Conservation (phyloP, 805 yeast genomes). For the Hanseniaspora taiwanica region DNA sequence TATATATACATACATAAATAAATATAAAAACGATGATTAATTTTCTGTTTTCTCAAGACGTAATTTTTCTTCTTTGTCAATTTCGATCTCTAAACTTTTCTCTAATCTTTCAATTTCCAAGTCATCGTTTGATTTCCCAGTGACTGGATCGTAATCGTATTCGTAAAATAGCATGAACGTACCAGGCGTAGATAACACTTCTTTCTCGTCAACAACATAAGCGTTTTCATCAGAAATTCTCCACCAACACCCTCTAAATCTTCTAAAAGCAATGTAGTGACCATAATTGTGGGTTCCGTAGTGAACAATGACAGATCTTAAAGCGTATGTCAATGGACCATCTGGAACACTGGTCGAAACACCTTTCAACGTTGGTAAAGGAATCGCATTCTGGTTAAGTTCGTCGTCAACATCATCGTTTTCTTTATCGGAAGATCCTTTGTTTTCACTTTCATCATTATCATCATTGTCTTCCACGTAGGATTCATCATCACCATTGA, state of each 20-base stretch:
- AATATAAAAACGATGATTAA: too few relatives aligned
- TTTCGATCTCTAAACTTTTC: conserved; percentile 10
- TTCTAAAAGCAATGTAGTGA: conserved; percentile 86
- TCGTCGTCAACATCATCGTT: conserved; percentile 9
- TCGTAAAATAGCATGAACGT: conserved; percentile 91
- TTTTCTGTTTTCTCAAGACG: conserved; percentile 1
- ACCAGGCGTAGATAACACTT: conserved; percentile 72
- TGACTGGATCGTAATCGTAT: conserved; percentile 26
- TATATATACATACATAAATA: not conserved
- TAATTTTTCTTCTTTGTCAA: conserved; percentile 9
- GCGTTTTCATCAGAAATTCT: conserved; percentile 85
- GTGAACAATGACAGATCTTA: conserved; percentile 82
- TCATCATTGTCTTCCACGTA: conserved; percentile 7
- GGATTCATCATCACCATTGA: conserved; percentile 5
- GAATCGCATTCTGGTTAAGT: conserved; percentile 6
- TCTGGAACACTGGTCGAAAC: conserved; percentile 18
- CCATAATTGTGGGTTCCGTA: conserved; percentile 96
- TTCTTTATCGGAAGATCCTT: conserved; percentile 6
- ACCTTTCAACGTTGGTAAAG: conserved; percentile 6
- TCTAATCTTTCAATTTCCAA: conserved; percentile 9
- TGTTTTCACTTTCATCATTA: conserved; percentile 6
- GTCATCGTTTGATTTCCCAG: conserved; percentile 20
- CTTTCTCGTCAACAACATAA: conserved; percentile 63
- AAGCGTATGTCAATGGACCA: conserved; percentile 45
- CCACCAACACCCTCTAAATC: conserved; percentile 84